Percentiles rank a stretch among this genome's conserved stretches.
Evolutionary conservation across 192 early-diverging fungal genomes (phyloP).

Genomic region (Entomortierella chlamydospora): DNA sequence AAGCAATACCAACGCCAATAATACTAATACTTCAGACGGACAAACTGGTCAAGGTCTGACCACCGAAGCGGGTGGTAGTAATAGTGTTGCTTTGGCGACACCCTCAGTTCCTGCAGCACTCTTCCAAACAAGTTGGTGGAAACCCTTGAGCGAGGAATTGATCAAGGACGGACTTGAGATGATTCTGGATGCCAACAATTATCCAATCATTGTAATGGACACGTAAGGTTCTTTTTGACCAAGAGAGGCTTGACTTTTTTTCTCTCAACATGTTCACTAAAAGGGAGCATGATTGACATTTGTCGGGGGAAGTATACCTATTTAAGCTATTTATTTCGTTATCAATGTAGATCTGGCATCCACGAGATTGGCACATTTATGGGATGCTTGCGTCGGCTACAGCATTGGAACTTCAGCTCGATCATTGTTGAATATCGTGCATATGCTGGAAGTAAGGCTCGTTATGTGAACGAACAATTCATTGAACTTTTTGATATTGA

Average conservation of each 20-base stretch:
- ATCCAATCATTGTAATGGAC: slow-evolving; percentile 93
- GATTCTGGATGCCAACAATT: slow-evolving; percentile 78
- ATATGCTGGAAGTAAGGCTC: slow-evolving; percentile 88
- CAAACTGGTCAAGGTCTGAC: neutral
- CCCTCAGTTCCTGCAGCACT: slow-evolving; percentile 46
- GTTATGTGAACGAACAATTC: slow-evolving; percentile 93
- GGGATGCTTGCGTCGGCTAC: slow-evolving; percentile 92
- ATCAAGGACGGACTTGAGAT: slow-evolving; percentile 96
- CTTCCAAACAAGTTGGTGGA: slow-evolving; percentile 71
- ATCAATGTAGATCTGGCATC: slow-evolving; percentile 76
- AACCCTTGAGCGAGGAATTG: slow-evolving; percentile 93
- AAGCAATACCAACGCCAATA: slow-evolving; percentile 19
- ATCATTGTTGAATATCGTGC: slow-evolving; percentile 97
- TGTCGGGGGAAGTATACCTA: too few species aligned
- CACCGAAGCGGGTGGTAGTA: neutral
- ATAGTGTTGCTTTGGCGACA: slow-evolving; percentile 1
- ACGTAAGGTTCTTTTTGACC: too few species aligned
- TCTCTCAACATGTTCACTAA: too few species aligned
- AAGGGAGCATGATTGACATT: too few species aligned
- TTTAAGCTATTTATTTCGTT: neutral
- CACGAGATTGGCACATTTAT: slow-evolving; percentile 95
- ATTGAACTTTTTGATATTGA: slow-evolving; percentile 96
- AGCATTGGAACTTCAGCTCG: slow-evolving; percentile 97
- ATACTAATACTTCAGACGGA: slow-evolving; percentile 3
- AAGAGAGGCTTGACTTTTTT: slow-evolving; percentile 1